Conservation (phyloP, 352 stramenopile genomes). For the Globisporangium nodosum region DNA sequence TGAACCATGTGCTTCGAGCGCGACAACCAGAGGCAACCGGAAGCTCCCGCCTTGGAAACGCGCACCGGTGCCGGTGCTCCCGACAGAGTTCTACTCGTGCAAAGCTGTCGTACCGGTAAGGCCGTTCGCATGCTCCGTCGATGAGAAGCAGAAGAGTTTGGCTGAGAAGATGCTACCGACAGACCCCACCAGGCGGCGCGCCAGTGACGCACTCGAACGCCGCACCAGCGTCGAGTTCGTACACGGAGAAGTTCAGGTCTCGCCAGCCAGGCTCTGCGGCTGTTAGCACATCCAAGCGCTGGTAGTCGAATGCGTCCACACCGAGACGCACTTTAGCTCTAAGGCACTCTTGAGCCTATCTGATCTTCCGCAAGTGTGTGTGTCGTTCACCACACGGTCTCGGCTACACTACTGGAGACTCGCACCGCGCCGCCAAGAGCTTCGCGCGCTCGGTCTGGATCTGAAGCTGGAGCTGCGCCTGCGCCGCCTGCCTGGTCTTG, state of each 20-base stretch:
- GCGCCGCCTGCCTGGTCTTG: conserved; percentile 53
- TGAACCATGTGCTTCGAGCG: not conserved
- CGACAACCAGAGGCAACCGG: conserved; percentile 9
- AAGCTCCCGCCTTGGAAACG: conserved; percentile 53
- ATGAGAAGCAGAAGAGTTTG: not conserved
- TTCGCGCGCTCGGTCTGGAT: conserved; percentile 30
- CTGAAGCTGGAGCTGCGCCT: conserved; percentile 33
- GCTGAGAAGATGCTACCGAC: not conserved
- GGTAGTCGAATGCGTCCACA: no score
- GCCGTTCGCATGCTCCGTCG: not conserved
- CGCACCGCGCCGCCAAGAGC: conserved; percentile 5
- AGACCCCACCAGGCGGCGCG: not conserved
- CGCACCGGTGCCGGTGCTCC: conserved; percentile 48
- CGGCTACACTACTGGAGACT: conserved; percentile 6
- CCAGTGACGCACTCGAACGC: not conserved
- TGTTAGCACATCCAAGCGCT: not conserved
- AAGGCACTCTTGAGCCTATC: not conserved
- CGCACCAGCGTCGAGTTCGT: conserved; percentile 16
- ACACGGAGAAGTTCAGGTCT: conserved; percentile 26
- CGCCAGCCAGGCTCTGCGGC: conserved; percentile 6
- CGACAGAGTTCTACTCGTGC: conserved; percentile 38
- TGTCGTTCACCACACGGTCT: not conserved
- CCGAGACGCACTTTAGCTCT: not conserved
- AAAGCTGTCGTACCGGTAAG: conserved; percentile 47
- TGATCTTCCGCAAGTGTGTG: not conserved